These are phyloP conservation scores for Phanerodontia chrysosporium DNA, from an alignment of 768 basidiomycete species.

Conservation along the genomic window DNA sequence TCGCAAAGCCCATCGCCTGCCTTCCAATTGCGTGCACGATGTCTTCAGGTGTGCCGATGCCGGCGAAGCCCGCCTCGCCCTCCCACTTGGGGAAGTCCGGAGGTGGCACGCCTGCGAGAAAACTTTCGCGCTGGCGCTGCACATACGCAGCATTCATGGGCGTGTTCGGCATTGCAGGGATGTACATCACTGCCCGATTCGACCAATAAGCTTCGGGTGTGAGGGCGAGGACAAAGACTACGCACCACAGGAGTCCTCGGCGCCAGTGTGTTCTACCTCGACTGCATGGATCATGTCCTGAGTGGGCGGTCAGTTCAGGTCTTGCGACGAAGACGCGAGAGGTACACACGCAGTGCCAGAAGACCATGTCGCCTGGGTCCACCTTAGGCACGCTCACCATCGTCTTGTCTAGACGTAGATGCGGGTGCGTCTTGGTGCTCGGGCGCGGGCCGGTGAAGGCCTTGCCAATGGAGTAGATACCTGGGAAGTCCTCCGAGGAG, in stretches of 20 bases:
- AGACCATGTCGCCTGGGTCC: constrained; percentile 72
- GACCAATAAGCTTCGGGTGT: background rate
- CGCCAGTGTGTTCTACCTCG: constrained; percentile 48
- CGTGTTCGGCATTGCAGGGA: constrained; percentile 66
- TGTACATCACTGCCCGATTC: constrained; percentile 65
- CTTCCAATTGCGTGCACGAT: constrained; percentile 31
- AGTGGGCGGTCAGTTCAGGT: background rate
- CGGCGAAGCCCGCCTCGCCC: constrained; percentile 36
- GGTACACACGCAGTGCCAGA: constrained; percentile 65
- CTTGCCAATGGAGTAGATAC: constrained; percentile 24
- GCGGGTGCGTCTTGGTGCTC: constrained; percentile 57
- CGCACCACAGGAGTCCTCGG: constrained; percentile 51
- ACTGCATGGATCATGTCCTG: constrained; percentile 46
- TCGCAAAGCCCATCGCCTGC: constrained; percentile 42
- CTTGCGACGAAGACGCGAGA: background rate
- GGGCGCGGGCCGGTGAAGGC: constrained; percentile 40
- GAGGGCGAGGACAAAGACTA: too few relatives aligned
- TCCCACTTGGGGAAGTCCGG: constrained; percentile 63
- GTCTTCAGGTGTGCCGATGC: constrained; percentile 38
- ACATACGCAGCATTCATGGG: constrained; percentile 59
- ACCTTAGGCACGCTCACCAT: constrained; percentile 74
- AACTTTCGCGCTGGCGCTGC: constrained; percentile 55
- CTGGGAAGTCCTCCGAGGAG: constrained; percentile 28
- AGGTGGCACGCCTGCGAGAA: constrained; percentile 55
- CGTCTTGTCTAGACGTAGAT: constrained; percentile 55